phyloP scores from a whole-genome alignment of 805 yeast species.

The Tetrapisispora taiwanensis region DNA sequence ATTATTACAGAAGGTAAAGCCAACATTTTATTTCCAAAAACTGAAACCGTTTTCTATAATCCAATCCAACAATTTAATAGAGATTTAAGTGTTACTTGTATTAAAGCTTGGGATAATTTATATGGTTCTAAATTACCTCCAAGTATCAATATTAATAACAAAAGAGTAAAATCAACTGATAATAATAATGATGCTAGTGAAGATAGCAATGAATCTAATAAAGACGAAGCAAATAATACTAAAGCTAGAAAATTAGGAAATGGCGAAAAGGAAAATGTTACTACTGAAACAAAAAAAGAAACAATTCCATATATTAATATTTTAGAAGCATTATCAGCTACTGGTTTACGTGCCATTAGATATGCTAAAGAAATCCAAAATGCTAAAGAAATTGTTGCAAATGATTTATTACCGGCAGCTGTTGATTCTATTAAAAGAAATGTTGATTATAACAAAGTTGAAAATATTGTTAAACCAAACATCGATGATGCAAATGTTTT shows the following conservation, averaged over 20 bases:
- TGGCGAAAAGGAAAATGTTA: constrained; percentile 12
- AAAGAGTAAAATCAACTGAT: constrained; percentile 18
- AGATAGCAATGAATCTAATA: constrained; percentile 7
- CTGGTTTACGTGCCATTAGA: constrained; percentile 88
- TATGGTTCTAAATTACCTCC: constrained; percentile 30
- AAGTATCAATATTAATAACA: background rate
- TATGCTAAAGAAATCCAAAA: constrained; percentile 86
- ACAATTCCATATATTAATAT: constrained; percentile 47
- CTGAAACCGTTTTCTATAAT: constrained; percentile 81
- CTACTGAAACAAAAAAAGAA: background rate
- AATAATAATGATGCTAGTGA: constrained; percentile 4
- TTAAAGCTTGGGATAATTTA: constrained; percentile 73
- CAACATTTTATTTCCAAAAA: constrained; percentile 67
- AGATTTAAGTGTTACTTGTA: constrained; percentile 76
- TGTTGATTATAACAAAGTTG: constrained; percentile 54
- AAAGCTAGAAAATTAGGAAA: constrained; percentile 25
- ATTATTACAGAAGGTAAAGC: constrained; percentile 73
- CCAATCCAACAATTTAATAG: constrained; percentile 96
- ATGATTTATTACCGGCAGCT: constrained; percentile 80
- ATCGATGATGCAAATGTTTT: constrained; percentile 85
- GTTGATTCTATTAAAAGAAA: constrained; percentile 71
- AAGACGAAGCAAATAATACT: constrained; percentile 3
- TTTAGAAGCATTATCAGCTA: constrained; percentile 86
- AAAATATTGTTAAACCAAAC: constrained; percentile 49
- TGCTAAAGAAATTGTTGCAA: constrained; percentile 68